These are phyloP conservation scores for Solanum virginianum DNA, from an alignment of 257 asterid species.

Conservation along the genomic window DNA sequence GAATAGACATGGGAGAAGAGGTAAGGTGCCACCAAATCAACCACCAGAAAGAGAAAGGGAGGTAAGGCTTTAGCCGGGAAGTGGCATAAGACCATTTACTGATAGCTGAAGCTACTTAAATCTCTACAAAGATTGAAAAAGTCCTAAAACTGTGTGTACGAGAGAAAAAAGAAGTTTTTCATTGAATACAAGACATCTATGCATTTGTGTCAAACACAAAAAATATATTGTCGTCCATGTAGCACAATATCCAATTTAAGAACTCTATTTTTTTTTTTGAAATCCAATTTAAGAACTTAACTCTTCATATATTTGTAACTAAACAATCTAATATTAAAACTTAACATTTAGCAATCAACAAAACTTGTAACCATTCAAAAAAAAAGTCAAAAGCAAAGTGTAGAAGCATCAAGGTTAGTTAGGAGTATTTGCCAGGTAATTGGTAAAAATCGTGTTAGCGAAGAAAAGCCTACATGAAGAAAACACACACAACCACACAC, in stretches of 20 bases:
- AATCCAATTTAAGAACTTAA: neutral
- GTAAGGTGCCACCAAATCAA: neutral
- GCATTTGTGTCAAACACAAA: neutral
- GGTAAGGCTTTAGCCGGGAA: neutral
- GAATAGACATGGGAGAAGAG: neutral
- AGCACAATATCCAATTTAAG: neutral
- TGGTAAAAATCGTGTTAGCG: neutral
- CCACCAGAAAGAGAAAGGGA: neutral
- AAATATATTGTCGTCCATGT: neutral
- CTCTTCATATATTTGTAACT: neutral
- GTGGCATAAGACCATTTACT: neutral
- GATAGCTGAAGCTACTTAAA: neutral
- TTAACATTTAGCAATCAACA: neutral
- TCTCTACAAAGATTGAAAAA: neutral
- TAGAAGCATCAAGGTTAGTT: constrained; percentile 3
- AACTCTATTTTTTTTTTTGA: neutral
- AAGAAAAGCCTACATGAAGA: neutral
- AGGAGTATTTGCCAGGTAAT: neutral
- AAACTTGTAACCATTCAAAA: neutral
- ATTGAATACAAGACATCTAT: neutral
- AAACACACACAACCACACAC: neutral
- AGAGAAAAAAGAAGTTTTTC: neutral
- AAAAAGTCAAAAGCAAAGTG: neutral
- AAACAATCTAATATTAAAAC: neutral
- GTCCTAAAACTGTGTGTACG: neutral